These are phyloP conservation scores for Eragrostis tef DNA, from an alignment of 202 grass and related monocot genomes.

Conservation along the genomic window DNA sequence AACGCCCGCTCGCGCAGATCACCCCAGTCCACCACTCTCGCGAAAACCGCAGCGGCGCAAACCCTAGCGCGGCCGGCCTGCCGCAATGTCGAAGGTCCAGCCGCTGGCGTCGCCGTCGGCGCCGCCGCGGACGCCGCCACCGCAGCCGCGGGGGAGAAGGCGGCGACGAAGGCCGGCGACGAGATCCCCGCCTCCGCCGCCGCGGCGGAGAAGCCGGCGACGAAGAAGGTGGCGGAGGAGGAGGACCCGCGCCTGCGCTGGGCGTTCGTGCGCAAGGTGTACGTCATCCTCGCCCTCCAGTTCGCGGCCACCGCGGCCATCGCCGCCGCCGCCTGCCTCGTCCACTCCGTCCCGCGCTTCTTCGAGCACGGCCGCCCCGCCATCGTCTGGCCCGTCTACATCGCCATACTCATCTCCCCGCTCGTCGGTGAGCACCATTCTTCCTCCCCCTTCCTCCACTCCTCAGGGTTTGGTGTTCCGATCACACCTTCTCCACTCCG, in stretches of 20 bases:
- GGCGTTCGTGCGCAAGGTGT: conserved; percentile 75
- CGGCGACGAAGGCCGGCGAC: neutral
- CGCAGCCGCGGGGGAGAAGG: neutral
- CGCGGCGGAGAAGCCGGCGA: neutral
- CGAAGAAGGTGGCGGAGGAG: conserved; percentile 47
- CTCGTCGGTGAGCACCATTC: conserved; percentile 38
- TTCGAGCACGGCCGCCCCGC: conserved; percentile 8
- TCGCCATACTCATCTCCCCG: conserved; percentile 54
- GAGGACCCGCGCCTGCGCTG: conserved; percentile 64
- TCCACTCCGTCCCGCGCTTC: conserved; percentile 55
- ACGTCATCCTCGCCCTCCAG: conserved; percentile 55
- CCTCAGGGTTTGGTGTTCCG: no score
- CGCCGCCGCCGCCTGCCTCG: conserved; percentile 30
- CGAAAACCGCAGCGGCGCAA: no score
- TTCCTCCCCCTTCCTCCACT: neutral
- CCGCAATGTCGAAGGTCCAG: no score
- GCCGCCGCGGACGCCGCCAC: no score
- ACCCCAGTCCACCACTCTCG: no score
- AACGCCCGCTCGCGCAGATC: no score
- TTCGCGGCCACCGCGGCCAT: conserved; percentile 51
- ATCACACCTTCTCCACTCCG: neutral
- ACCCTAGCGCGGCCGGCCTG: no score
- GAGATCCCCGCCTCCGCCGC: neutral
- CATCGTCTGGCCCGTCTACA: conserved; percentile 37
- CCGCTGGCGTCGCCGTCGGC: no score